A percentile compares a stretch with the other conserved stretches of the same genome.
Conservation (phyloP, 1,284 basidiomycete species). For the Rhodotorula sp. region DNA sequence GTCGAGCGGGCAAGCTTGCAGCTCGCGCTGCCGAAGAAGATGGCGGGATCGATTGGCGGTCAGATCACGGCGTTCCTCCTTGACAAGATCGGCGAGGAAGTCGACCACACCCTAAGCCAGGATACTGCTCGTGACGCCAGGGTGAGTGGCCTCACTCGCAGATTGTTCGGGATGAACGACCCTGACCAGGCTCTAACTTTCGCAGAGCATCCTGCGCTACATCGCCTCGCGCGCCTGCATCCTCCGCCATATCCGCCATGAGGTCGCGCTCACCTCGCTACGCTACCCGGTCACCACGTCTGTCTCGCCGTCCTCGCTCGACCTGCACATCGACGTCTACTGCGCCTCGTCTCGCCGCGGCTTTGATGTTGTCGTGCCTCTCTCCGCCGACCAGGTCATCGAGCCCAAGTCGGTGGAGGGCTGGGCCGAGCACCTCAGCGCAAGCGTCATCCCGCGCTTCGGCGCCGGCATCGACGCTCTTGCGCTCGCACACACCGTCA, state of each 20-base stretch:
- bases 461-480: constrained; percentile 10
- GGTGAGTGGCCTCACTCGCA: neutral
- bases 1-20: constrained; percentile 18
- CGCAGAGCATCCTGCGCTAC: constrained; percentile 59
- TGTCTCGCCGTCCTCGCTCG: neutral
- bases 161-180: too few relatives aligned
- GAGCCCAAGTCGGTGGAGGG: neutral
- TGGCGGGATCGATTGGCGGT: neutral
- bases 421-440: constrained; percentile 13
- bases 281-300: constrained; percentile 61
- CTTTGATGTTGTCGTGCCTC: constrained; percentile 6
- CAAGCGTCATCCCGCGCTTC: constrained; percentile 3
- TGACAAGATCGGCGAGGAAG: constrained; percentile 11
- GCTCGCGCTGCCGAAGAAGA: constrained; percentile 5
- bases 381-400: neutral
- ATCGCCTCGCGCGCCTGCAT: constrained; percentile 72
- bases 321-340: constrained; percentile 14
- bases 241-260: constrained; percentile 68
- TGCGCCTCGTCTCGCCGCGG: neutral
- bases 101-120: constrained; percentile 6
- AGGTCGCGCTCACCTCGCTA: constrained; percentile 67
- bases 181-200: neutral
- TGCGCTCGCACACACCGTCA: constrained; percentile 17
- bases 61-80: constrained; percentile 36
- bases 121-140: constrained; percentile 8